Percentiles rank a stretch among this genome's conserved stretches.
Evolutionary conservation across 2,329 filamentous ascomycete species (phyloP).

Genomic region (Aspergillus sp.): DNA sequence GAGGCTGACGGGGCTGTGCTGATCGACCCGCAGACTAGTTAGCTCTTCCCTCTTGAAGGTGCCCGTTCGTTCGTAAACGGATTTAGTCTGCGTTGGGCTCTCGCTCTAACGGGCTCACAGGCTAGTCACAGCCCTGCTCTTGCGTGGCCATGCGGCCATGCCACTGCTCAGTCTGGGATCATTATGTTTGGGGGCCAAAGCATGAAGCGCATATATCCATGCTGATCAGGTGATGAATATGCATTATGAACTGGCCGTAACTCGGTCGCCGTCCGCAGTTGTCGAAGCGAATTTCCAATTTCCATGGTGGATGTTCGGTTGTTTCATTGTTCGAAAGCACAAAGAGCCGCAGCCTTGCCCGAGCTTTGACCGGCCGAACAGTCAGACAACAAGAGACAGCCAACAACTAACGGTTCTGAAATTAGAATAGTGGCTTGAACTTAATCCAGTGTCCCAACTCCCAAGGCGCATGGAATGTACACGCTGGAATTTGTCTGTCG

Average conservation of each 20-base stretch:
- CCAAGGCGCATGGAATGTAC: not conserved
- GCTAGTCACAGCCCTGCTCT: constrained; percentile 7
- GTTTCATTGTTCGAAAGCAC: not conserved
- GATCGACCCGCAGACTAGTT: not conserved
- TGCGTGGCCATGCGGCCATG: constrained; percentile 3
- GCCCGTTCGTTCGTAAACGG: not conserved
- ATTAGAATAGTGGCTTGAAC: not conserved
- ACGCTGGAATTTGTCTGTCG: not conserved
- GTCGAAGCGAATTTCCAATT: not conserved
- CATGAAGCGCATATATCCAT: not conserved
- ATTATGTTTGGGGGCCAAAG: constrained; percentile 7
- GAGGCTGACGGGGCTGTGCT: not conserved
- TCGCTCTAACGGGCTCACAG: not conserved
- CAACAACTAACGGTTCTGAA: not conserved
- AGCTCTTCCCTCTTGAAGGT: not conserved
- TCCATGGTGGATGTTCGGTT: not conserved
- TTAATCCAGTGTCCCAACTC: not conserved
- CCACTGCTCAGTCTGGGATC: not conserved
- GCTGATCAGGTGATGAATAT: not conserved
- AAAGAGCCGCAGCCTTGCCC: not conserved
- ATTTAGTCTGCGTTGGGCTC: not conserved
- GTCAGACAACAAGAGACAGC: not conserved
- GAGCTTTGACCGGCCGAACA: not conserved
- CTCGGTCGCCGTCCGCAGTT: not conserved
- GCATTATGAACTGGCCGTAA: not conserved